Evolutionary conservation across 1,139 yeast genomes (phyloP).

Genomic region (Yamadazyma pseudoaaseri): DNA sequence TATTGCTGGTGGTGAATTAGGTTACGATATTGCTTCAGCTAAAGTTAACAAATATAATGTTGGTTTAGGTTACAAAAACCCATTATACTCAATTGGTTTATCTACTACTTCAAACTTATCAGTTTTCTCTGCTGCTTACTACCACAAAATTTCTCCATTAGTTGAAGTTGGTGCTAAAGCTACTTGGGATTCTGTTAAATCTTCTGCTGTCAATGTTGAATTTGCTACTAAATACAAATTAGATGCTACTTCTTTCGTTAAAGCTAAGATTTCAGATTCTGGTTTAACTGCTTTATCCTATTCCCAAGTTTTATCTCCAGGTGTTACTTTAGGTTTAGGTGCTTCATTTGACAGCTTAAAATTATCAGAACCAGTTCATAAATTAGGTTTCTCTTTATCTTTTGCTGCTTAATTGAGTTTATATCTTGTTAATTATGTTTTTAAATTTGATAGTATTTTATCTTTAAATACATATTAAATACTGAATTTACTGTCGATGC

Average conservation of each 20-base stretch:
- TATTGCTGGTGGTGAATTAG: constrained; percentile 96
- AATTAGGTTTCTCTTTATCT: constrained; percentile 92
- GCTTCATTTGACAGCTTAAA: constrained; percentile 95
- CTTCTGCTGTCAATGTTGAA: constrained; percentile 76
- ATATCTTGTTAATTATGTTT: neutral
- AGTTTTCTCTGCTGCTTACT: constrained; percentile 93
- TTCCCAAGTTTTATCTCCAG: constrained; percentile 95
- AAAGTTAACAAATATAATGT: constrained; percentile 92
- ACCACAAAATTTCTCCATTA: constrained; percentile 88
- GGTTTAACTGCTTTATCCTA: constrained; percentile 94
- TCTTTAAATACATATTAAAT: neutral
- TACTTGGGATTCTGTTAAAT: constrained; percentile 81
- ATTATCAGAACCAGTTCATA: constrained; percentile 96
- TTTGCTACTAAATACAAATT: constrained; percentile 93
- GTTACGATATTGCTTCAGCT: constrained; percentile 92
- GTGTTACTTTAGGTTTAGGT: constrained; percentile 97
- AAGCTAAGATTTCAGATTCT: constrained; percentile 96
- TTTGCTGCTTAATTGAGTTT: constrained; percentile 66
- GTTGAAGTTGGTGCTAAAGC: constrained; percentile 99
- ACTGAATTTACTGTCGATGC: constrained; percentile 2
- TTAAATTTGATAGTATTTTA: neutral
- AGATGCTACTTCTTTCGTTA: constrained; percentile 84
- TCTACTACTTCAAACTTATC: constrained; percentile 89
- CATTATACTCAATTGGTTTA: constrained; percentile 83
- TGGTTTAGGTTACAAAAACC: constrained; percentile 90